Percentiles rank a stretch among this genome's conserved stretches.
These are phyloP conservation scores for Suhomyces sp. DNA, from an alignment of 805 yeast species.

Conservation along the genomic window DNA sequence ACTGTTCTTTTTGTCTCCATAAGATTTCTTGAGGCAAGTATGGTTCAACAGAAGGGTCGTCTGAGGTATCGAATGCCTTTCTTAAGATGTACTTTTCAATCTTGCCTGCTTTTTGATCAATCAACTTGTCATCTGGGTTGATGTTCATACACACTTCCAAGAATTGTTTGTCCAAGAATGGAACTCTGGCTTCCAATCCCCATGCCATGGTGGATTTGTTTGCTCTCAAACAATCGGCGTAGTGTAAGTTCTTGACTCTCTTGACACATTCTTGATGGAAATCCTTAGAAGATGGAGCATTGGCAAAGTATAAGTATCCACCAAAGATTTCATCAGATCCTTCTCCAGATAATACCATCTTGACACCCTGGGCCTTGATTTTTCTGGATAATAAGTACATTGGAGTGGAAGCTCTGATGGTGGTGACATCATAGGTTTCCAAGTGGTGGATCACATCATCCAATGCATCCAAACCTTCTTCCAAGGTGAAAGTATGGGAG, in stretches of 20 bases:
- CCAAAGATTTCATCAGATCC: constrained; percentile 99
- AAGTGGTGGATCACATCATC: constrained; percentile 92
- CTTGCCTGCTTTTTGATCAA: constrained; percentile 63
- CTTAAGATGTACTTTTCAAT: constrained; percentile 96
- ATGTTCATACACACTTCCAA: constrained; percentile 91
- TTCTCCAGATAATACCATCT: constrained; percentile 98
- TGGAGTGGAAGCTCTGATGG: constrained; percentile 98
- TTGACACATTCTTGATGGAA: constrained; percentile 95
- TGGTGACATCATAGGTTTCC: constrained; percentile 98
- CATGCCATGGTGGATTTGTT: constrained; percentile 99
- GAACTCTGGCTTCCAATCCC: constrained; percentile 99
- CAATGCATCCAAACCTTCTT: constrained; percentile 95
- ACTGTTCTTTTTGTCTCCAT: constrained; percentile 99
- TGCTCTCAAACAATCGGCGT: constrained; percentile 96
- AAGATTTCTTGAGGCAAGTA: constrained; percentile 95
- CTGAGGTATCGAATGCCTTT: constrained; percentile 94
- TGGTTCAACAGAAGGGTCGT: constrained; percentile 73
- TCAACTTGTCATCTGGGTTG: constrained; percentile 89
- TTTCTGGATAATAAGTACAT: constrained; percentile 95
- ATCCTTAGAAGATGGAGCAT: constrained; percentile 89
- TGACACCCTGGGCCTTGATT: constrained; percentile 99
- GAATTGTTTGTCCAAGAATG: constrained; percentile 94
- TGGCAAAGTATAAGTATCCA: constrained; percentile 95
- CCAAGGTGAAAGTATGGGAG: constrained; percentile 94
- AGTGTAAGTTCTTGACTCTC: constrained; percentile 96